Base-by-base conservation (phyloP, 2,329 filamentous ascomycete species). In the Diplocarpon rosae region DNA sequence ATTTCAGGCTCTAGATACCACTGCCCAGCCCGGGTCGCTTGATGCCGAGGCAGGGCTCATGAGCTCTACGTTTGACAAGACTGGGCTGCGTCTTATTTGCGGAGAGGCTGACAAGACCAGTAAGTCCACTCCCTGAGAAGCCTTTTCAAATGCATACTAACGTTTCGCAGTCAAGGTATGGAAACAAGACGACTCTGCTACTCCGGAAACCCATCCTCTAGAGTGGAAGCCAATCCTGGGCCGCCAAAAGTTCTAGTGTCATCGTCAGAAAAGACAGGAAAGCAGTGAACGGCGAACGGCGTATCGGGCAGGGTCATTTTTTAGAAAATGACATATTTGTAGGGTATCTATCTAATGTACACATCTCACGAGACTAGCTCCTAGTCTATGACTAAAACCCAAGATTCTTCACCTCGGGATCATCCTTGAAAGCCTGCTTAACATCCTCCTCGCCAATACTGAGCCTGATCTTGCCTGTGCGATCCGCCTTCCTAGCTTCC, bases 81-180 rank as follows among this genome's bases (percentile, higher is more conserved):
- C 89, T 0, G 92, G 92, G 0, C 61, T 95, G 59, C 77, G 92
- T 55, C 69, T 98, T 56, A 94, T 98, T 52, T 89, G 85, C 15
- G 93, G 93, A 37, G 92, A 98, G 66, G 86, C 88, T 5, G 92
- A 98, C 63, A 98, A 98, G 73, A 95, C 89, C 0, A 95, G 73
- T 77, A 62, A 64, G 73, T 66, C 36, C 14, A 27, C 27, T 14
- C 34, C 16, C 9, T 30, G 5, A 17, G 5, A n/a, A 16, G 20
- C 20, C 7, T 13, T 32, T 32, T 5, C 16, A 24, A 10, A 17
- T 14, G 20, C 7, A 7, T 24, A 7, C 20, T 24, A 24, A 24
- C 20, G 20, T 4, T 24, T 24, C 20, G 20, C 36, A 80, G 73
- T 95, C 64, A 96, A 98, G 75, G 78, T 98, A 46, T 98, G 92